phyloP scores from a whole-genome alignment of 169 alveolate genomes.

The Plasmodium adleri region DNA sequence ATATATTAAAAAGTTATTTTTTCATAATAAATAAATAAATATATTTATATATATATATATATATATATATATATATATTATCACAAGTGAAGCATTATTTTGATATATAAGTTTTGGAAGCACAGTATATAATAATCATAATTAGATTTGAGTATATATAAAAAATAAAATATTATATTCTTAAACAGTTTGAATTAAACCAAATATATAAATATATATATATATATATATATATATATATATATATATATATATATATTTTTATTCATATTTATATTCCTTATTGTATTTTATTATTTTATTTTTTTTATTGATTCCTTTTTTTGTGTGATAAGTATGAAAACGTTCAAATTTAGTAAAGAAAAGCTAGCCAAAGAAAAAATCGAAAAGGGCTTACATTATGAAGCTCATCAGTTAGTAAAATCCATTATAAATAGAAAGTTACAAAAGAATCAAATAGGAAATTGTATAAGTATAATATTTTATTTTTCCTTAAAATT shows the following conservation, averaged over 20 bases:
- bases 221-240: neutral
- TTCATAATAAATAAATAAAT: no score
- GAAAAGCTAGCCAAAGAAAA: slow-evolving; percentile 60
- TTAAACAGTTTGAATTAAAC: no score
- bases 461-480: slow-evolving; percentile 23
- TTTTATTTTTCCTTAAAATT: slow-evolving; percentile 47
- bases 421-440: slow-evolving; percentile 61
- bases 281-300: neutral
- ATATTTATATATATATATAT: no score
- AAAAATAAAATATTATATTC: no score
- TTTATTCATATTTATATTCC: neutral
- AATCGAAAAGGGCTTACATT: slow-evolving; percentile 44
- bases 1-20: no score
- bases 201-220: slow-evolving; percentile 1
- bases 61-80: no score
- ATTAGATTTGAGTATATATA: no score
- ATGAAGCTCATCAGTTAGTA: slow-evolving; percentile 75
- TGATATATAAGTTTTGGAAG: no score
- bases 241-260: neutral
- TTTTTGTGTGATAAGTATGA: neutral
- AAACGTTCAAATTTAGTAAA: slow-evolving; percentile 10
- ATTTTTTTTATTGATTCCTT: neutral
- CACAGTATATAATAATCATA: no score
- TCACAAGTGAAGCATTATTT: no score
- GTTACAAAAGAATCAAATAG: slow-evolving; percentile 37